phyloP scores from a whole-genome alignment of 768 basidiomycete genomes.

The Coprinopsis cinerea region DNA sequence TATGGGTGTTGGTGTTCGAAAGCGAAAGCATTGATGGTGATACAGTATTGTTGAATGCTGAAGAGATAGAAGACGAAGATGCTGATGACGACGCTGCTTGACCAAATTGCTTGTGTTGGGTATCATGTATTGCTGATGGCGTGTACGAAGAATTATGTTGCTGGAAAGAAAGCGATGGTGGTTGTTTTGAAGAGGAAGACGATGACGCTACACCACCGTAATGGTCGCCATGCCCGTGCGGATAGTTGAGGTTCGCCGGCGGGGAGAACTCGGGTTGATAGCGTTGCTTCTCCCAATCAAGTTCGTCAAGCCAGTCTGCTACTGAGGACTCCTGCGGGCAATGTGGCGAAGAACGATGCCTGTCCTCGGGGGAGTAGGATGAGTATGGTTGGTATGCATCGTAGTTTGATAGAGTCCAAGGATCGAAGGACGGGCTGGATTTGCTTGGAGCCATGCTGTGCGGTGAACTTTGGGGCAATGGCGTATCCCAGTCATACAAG shows the following conservation, averaged over 20 bases:
- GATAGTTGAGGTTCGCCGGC: not conserved
- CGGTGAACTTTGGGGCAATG: not conserved
- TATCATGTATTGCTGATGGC: slow-evolving; percentile 7
- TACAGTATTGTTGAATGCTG: slow-evolving; percentile 7
- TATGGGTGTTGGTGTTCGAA: slow-evolving; percentile 10
- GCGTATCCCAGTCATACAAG: slow-evolving; percentile 15
- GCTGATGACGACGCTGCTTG: slow-evolving; percentile 1
- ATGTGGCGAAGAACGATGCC: not conserved
- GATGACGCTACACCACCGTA: not conserved
- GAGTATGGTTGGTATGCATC: not conserved
- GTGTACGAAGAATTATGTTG: not conserved
- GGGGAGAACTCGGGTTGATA: not conserved
- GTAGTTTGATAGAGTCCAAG: not conserved
- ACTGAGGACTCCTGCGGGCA: not conserved
- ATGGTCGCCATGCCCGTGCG: not conserved
- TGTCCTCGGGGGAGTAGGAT: not conserved
- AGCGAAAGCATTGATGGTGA: slow-evolving; percentile 17
- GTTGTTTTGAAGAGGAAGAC: not conserved
- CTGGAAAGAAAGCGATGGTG: not conserved
- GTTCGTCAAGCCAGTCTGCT: slow-evolving; percentile 1
- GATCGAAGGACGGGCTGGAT: not conserved
- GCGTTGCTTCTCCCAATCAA: slow-evolving; percentile 11
- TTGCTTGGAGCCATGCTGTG: not conserved
- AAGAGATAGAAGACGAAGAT: not conserved
- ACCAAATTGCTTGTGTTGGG: slow-evolving; percentile 6